phyloP scores from a whole-genome alignment of 257 asterid species.

The Nicotiana undulata region DNA sequence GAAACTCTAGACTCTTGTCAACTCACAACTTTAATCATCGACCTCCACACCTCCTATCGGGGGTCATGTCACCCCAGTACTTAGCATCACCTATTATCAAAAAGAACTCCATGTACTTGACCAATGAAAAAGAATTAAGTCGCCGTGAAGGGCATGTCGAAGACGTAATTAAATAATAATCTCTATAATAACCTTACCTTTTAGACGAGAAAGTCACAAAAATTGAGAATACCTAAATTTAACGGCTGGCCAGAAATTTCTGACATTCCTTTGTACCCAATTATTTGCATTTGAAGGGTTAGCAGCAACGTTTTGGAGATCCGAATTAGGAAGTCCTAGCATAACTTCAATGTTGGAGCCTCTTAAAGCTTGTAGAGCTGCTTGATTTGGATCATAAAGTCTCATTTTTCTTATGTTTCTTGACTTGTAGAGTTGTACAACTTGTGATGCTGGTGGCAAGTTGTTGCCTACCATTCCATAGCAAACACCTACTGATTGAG shows the following conservation, averaged over 20 bases:
- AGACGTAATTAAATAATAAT: neutral
- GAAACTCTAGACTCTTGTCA: too few species aligned
- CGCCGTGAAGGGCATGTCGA: neutral
- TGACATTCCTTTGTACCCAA: conserved; percentile 1
- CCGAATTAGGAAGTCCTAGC: neutral
- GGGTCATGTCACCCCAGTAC: too few species aligned
- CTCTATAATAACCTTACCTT: neutral
- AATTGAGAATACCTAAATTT: neutral
- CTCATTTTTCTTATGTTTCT: conserved; percentile 7
- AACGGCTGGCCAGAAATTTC: neutral
- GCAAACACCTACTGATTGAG: conserved; percentile 4
- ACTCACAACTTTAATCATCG: too few species aligned
- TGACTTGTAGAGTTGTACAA: conserved; percentile 1
- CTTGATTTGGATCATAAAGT: neutral
- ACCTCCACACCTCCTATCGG: too few species aligned
- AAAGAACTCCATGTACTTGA: neutral
- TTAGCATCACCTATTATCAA: neutral
- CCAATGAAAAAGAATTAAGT: neutral
- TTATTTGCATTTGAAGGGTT: neutral
- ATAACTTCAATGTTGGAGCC: conserved; percentile 2
- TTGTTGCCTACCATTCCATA: neutral
- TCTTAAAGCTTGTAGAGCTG: conserved; percentile 1
- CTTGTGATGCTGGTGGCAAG: neutral
- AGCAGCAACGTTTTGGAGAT: neutral
- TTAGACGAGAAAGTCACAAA: neutral